Conservation (phyloP, 352 stramenopile species). For the Pythium angustatum region DNA sequence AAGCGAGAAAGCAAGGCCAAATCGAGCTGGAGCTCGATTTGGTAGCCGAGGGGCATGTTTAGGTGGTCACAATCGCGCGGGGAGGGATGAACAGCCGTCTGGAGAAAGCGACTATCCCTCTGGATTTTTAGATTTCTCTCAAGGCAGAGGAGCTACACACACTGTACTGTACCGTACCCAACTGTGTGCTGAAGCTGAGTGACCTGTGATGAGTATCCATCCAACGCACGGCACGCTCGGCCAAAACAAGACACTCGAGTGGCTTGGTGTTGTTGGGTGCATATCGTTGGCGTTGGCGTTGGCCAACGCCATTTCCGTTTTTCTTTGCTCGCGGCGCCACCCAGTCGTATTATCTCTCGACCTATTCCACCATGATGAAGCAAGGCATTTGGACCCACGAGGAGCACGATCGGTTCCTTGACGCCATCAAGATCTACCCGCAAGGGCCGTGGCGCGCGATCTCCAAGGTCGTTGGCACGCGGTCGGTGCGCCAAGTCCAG, state of each 20-base stretch:
- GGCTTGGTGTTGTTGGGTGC: slow-evolving; percentile 13
- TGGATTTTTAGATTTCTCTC: too few relatives aligned
- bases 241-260: slow-evolving; percentile 4
- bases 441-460: slow-evolving; percentile 23
- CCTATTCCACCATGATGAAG: slow-evolving; percentile 14
- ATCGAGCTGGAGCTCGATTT: too few relatives aligned
- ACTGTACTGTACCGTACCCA: background rate
- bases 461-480: slow-evolving; percentile 23
- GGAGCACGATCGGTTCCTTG: slow-evolving; percentile 34
- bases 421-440: slow-evolving; percentile 32
- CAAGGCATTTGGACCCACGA: slow-evolving; percentile 31
- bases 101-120: too few relatives aligned
- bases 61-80: too few relatives aligned
- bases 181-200: too few relatives aligned
- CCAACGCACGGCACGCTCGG: too few relatives aligned
- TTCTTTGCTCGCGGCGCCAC: background rate
- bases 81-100: too few relatives aligned
- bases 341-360: background rate
- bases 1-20: too few relatives aligned
- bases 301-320: slow-evolving; percentile 5
- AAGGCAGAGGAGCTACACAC: background rate
- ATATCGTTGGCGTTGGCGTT: background rate
- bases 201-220: too few relatives aligned
- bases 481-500: slow-evolving; percentile 26
- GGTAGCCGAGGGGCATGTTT: too few relatives aligned